Evolutionary conservation across 129 eudicot genomes (phyloP).

Genomic region (Flaveria brownii): DNA sequence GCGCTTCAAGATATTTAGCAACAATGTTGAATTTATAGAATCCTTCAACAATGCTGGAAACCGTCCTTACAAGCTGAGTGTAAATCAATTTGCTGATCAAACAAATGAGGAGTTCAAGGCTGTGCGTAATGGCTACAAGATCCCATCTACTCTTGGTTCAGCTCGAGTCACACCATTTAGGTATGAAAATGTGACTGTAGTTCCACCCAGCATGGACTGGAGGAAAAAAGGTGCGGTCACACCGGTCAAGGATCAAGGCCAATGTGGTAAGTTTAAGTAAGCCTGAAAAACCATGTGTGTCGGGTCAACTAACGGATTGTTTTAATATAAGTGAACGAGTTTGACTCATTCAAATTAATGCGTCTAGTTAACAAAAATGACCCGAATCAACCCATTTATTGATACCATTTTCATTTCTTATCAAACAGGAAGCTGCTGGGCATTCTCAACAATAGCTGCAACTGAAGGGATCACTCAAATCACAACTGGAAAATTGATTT

Average conservation of each 20-base stretch:
- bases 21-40: constrained; percentile 38
- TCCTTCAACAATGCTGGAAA: constrained; percentile 36
- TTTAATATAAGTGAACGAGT: too few relatives aligned
- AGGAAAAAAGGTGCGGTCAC: constrained; percentile 29
- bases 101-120: constrained; percentile 47
- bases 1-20: constrained; percentile 36
- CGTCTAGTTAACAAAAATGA: too few relatives aligned
- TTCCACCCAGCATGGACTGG: constrained; percentile 32
- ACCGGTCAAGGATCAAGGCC: constrained; percentile 34
- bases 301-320: too few relatives aligned
- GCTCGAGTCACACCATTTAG: constrained; percentile 43
- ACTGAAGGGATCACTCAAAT: constrained; percentile 74
- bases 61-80: constrained; percentile 33
- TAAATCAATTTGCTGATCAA: constrained; percentile 46
- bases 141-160: background rate
- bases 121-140: constrained; percentile 42
- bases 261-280: constrained; percentile 23
- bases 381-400: too few relatives aligned
- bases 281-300: background rate
- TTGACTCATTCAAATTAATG: too few relatives aligned
- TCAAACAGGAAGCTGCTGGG: constrained; percentile 85
- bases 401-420: background rate
- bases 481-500: constrained; percentile 54
- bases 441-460: constrained; percentile 70
- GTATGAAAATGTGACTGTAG: constrained; percentile 68